Base-by-base conservation (phyloP, 2,329 filamentous ascomycete genomes). In the Ascomycota sp. region DNA sequence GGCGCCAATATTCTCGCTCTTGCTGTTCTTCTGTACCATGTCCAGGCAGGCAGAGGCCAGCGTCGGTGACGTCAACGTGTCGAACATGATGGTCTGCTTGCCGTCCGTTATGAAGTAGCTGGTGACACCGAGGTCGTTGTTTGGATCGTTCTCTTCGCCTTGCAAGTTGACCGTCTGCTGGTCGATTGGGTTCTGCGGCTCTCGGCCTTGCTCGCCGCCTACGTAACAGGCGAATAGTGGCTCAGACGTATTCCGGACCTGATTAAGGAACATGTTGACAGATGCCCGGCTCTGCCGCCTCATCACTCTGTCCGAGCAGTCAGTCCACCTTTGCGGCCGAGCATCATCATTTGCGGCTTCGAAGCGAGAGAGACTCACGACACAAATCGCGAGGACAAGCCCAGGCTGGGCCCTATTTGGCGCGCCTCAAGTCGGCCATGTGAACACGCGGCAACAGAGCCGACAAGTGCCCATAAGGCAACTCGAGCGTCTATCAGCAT, bases 71-170 rank as follows among this genome's bases (percentile, higher is more conserved):
- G 34, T 31, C 34, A 27, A n/a, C 27, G 30, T 35, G 16, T 35
- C 34, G 30, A 29, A 35, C 34, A 35, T 35, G 13, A 35, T 9
- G 34, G 31, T 30, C 26, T 32, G n/a, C 6, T 32, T 29, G 8
- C 30, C 30, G 26, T 31, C 30, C 16, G 16, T n/a, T 10, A 25
- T 13, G 8, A 35, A 35, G 21, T 35, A 35, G 26, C 30, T 30
- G 25, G 34, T 29, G 25, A 35, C 34, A n/a, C 34, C 34, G 9
- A 35, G 30, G 25, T 32, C 34, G 16, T 31, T 30, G 21, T 35
- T 35, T 10, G 32, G 16, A 13, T 33, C 32, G 16, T 12, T 7
- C 8, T 29, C 11, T 11, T 31, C 34, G 13, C 30, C 9, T 12
- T 25, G n/a, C 34, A 35, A 12, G 21, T 32, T 16, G 7, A 35